These are phyloP conservation scores for Xanthoceras sorbifolium DNA, from an alignment of 345 rosid genomes.

Conservation along the genomic window DNA sequence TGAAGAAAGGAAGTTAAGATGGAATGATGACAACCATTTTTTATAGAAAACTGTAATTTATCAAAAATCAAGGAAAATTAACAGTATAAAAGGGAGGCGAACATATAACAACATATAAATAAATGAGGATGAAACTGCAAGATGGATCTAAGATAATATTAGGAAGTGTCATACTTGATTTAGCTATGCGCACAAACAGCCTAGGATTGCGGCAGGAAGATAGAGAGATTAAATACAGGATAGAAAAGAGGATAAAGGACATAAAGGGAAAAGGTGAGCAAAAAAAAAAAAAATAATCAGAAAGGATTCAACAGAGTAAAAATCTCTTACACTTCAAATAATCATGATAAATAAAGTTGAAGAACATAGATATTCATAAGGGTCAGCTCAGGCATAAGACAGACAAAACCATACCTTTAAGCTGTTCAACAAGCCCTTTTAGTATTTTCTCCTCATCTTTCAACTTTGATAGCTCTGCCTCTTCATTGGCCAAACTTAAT, in stretches of 20 bases:
- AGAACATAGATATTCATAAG: constrained; percentile 2
- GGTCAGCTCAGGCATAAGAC: not conserved
- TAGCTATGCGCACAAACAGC: not conserved
- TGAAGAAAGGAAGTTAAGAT: not conserved
- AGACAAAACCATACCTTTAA: constrained; percentile 59
- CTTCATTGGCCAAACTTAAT: constrained; percentile 65
- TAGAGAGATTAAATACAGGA: not conserved
- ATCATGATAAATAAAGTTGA: not conserved
- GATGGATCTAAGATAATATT: no score
- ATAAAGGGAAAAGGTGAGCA: not conserved
- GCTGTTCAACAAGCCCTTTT: constrained; percentile 72
- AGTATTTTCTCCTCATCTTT: constrained; percentile 74
- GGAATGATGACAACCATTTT: not conserved
- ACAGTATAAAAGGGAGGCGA: no score
- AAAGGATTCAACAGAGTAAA: not conserved
- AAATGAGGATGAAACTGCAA: not conserved
- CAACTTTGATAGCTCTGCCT: constrained; percentile 64
- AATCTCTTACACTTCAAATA: not conserved
- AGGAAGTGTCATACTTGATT: not conserved
- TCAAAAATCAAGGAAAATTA: not conserved
- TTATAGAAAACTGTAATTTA: not conserved
- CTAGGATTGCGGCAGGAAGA: not conserved
- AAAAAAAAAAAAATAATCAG: not conserved
- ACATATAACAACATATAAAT: not conserved
- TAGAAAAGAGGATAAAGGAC: not conserved